phyloP scores from a whole-genome alignment of 345 rosid species.

The Atalantia buxifolia region DNA sequence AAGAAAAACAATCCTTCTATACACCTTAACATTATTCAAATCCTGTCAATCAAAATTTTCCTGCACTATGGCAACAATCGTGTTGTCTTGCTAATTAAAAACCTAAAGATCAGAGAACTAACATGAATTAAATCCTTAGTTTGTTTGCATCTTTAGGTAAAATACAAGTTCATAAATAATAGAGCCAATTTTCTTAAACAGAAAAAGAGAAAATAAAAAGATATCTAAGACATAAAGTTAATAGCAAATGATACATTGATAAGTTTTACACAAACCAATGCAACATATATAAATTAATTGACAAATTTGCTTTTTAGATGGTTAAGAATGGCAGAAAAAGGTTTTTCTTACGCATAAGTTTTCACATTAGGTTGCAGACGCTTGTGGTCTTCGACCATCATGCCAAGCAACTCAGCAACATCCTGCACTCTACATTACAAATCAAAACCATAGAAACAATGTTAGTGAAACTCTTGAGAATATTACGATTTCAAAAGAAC shows the following conservation, averaged over 20 bases:
- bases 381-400: conserved; percentile 96
- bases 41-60: conserved; percentile 6
- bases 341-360: conserved; percentile 72
- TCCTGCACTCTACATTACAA: conserved; percentile 73
- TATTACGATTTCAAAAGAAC: background rate
- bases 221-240: background rate
- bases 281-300: background rate
- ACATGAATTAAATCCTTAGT: background rate
- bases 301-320: background rate
- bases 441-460: conserved; percentile 12
- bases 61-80: conserved; percentile 11
- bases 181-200: background rate
- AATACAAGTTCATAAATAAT: background rate
- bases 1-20: background rate
- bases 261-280: conserved; percentile 7
- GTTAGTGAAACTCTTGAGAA: background rate
- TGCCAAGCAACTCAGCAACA: conserved; percentile 95
- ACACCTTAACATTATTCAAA: conserved; percentile 13
- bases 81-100: conserved; percentile 9
- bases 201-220: background rate
- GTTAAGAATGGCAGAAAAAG: conserved; percentile 7
- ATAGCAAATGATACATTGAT: background rate
- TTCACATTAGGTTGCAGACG: conserved; percentile 84
- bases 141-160: background rate
- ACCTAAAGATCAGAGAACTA: background rate